phyloP scores from a whole-genome alignment of 495 filamentous ascomycete genomes.

The Aspergillus campestris region DNA sequence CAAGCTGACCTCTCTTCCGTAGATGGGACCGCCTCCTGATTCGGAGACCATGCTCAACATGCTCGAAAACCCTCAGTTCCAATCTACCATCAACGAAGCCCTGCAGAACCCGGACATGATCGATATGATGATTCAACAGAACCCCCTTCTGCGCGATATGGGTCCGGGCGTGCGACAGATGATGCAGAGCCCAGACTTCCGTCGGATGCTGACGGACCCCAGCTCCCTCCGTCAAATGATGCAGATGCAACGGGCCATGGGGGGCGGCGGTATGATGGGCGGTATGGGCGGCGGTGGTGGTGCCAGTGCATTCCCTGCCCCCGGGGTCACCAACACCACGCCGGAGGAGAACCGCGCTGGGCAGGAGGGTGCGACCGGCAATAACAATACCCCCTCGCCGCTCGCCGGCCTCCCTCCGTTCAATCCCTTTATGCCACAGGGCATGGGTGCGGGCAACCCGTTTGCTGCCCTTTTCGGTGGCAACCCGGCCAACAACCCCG shows the following conservation, averaged over 20 bases:
- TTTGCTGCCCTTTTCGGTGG: constrained; percentile 61
- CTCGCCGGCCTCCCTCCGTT: constrained; percentile 13
- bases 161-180: constrained; percentile 74
- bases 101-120: constrained; percentile 87
- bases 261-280: constrained; percentile 37
- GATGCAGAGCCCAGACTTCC: constrained; percentile 75
- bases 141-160: constrained; percentile 79
- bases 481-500: constrained; percentile 26
- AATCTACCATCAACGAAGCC: constrained; percentile 82
- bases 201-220: constrained; percentile 94
- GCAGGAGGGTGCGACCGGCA: constrained; percentile 19
- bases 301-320: constrained; percentile 66
- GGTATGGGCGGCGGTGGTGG: constrained; percentile 31
- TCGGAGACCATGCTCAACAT: constrained; percentile 73
- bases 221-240: constrained; percentile 69
- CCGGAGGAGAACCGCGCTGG: constrained; percentile 32
- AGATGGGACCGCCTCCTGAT: constrained; percentile 88
- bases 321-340: constrained; percentile 74
- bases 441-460: constrained; percentile 53
- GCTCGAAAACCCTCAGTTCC: constrained; percentile 78
- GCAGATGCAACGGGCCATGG: constrained; percentile 67
- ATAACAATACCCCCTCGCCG: constrained; percentile 4
- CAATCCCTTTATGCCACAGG: constrained; percentile 36
- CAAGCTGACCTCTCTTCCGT: constrained; percentile 13
- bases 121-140: constrained; percentile 83